Evolutionary conservation across 108 stramenopile genomes (phyloP).

Genomic region (Discostella stelligeroides): DNA sequence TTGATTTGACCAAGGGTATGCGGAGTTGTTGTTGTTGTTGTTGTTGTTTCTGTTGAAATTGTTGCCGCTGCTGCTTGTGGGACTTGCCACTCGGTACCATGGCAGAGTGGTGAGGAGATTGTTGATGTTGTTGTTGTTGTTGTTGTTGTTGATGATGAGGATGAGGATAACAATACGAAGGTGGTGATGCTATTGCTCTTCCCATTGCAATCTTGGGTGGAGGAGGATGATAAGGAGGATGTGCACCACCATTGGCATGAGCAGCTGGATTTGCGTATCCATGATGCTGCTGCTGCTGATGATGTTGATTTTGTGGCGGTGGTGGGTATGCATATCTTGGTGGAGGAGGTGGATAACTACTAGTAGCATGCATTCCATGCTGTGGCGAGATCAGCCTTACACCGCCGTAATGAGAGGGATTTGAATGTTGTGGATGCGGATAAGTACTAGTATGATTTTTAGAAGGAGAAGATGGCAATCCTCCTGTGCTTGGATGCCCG

Average conservation of each 20-base stretch:
- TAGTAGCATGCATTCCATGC: conserved; percentile 13
- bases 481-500: not conserved
- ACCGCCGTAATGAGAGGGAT: too few relatives aligned
- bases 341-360: conserved; percentile 12
- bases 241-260: too few relatives aligned
- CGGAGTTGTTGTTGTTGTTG: too few relatives aligned
- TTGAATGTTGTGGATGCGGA: not conserved
- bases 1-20: not conserved
- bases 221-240: not conserved
- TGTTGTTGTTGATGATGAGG: conserved; percentile 6
- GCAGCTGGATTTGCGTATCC: too few relatives aligned
- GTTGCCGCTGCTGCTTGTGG: not conserved
- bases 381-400: conserved; percentile 1
- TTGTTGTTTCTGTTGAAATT: not conserved
- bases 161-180: not conserved
- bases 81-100: not conserved
- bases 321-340: conserved; percentile 8
- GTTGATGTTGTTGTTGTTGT: too few relatives aligned
- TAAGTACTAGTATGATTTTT: too few relatives aligned
- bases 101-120: too few relatives aligned
- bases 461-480: conserved; percentile 6
- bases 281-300: too few relatives aligned
- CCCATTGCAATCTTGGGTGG: not conserved
- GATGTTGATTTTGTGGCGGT: too few relatives aligned
- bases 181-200: not conserved